A percentile compares a stretch with the other conserved stretches of the same genome.
phyloP scores from a whole-genome alignment of 2,329 filamentous ascomycete genomes.

The Fusarium subtropicale region DNA sequence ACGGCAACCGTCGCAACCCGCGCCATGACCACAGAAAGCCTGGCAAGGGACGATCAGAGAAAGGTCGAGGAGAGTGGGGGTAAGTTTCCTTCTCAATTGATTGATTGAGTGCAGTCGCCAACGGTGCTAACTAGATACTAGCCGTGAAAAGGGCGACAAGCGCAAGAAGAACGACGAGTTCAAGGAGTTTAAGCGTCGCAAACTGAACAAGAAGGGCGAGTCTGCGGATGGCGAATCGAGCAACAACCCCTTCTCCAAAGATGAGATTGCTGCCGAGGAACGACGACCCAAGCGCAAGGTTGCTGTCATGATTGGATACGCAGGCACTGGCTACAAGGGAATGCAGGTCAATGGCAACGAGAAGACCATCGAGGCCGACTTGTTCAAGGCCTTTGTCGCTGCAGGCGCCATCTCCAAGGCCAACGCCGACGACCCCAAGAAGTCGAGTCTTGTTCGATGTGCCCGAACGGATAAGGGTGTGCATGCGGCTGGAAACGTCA shows the following conservation, averaged over 20 bases:
- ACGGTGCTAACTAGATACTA: conserved; percentile 52
- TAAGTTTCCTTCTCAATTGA: conserved; percentile 28
- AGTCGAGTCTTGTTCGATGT: conserved; percentile 92
- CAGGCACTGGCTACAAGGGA: conserved; percentile 95
- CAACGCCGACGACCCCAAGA: conserved; percentile 96
- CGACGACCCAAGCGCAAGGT: conserved; percentile 95
- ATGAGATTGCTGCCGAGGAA: conserved; percentile 89
- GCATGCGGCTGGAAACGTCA: conserved; percentile 94
- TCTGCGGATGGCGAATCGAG: conserved; percentile 46
- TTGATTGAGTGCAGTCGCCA: conserved; percentile 40
- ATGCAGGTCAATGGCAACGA: conserved; percentile 89
- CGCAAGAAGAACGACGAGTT: conserved; percentile 56
- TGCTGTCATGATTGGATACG: conserved; percentile 94
- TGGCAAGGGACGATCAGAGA: conserved; percentile 48
- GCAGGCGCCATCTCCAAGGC: conserved; percentile 96
- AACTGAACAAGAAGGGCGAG: conserved; percentile 54
- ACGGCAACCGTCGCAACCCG: conserved; percentile 46
- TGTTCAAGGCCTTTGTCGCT: conserved; percentile 91
- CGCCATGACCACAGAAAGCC: conserved; percentile 47
- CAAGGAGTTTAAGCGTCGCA: conserved; percentile 57
- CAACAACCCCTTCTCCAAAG: conserved; percentile 69
- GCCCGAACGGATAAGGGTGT: conserved; percentile 98
- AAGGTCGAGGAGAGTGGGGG: conserved; percentile 50
- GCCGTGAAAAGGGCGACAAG: conserved; percentile 54
- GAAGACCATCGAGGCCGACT: conserved; percentile 94